Conservation (phyloP, 192 early-diverging fungal genomes). For the Backusella australiensis region DNA sequence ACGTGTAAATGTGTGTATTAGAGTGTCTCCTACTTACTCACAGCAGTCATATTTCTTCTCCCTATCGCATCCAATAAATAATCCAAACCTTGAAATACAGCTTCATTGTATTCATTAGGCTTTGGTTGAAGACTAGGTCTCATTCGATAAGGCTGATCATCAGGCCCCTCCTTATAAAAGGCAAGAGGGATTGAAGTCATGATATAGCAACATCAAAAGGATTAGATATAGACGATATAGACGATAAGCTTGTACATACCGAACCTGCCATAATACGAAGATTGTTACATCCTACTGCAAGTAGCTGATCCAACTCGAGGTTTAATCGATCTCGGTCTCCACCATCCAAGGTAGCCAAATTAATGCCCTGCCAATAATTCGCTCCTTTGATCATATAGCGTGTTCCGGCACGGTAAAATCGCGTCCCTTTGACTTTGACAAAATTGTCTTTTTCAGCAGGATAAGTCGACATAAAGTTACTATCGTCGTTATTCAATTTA, state of each 20-base stretch:
- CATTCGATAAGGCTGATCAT: conserved; percentile 54
- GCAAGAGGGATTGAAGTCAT: too few relatives aligned
- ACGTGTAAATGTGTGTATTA: background rate
- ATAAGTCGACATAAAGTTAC: background rate
- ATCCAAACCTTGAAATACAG: conserved; percentile 60
- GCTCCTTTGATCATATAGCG: conserved; percentile 48
- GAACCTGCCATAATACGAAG: conserved; percentile 60
- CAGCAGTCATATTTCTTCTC: conserved; percentile 53
- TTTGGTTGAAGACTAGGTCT: conserved; percentile 53
- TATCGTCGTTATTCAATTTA: background rate
- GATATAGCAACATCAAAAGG: too few relatives aligned
- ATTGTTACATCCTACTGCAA: conserved; percentile 53
- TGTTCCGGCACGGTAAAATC: conserved; percentile 33
- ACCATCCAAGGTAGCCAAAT: conserved; percentile 48
- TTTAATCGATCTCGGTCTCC: conserved; percentile 54
- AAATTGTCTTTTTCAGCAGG: conserved; percentile 19
- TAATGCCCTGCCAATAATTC: conserved; percentile 79
- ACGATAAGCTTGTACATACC: too few relatives aligned
- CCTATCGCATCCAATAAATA: conserved; percentile 57
- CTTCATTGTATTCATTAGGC: conserved; percentile 54
- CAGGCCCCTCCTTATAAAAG: conserved; percentile 47
- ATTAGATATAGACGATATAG: too few relatives aligned
- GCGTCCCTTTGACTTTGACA: conserved; percentile 41
- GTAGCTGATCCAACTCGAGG: conserved; percentile 46
- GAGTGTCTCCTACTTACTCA: conserved; percentile 25